A percentile compares a stretch with the other conserved stretches of the same genome.
These are phyloP conservation scores for Penicillium sp. DNA, from an alignment of 2,329 filamentous ascomycete species.

Conservation along the genomic window DNA sequence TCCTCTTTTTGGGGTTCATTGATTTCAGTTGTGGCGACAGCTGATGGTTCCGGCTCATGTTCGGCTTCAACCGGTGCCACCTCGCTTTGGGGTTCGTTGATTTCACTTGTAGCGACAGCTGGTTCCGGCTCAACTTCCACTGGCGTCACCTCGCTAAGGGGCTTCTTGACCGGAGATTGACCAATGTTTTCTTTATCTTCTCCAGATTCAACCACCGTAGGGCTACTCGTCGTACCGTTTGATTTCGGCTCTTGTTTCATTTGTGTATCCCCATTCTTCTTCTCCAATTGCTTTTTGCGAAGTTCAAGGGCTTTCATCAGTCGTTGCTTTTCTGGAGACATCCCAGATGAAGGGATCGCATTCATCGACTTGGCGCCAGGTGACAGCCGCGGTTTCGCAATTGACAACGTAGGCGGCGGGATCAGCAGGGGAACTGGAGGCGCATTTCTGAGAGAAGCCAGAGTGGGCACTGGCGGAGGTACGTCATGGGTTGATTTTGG, in stretches of 20 bases:
- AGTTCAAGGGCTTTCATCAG: constrained; percentile 93
- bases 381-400: constrained; percentile 33
- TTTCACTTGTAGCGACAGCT: too few species aligned
- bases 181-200: constrained; percentile 27
- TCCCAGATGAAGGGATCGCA: constrained; percentile 48
- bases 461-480: constrained; percentile 20
- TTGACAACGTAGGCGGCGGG: constrained; percentile 32
- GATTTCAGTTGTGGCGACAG: too few species aligned
- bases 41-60: too few species aligned
- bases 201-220: not conserved
- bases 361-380: constrained; percentile 42
- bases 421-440: constrained; percentile 39
- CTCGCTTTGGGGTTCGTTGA: too few species aligned
- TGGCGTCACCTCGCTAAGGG: not conserved
- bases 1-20: too few species aligned
- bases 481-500: constrained; percentile 44
- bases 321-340: constrained; percentile 84
- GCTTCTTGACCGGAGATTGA: constrained; percentile 18
- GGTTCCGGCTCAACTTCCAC: too few species aligned
- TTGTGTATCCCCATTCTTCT: constrained; percentile 26
- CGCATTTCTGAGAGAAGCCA: constrained; percentile 24
- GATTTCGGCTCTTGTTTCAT: constrained; percentile 23
- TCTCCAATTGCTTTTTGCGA: constrained; percentile 70
- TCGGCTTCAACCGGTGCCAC: too few species aligned
- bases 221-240: not conserved